A percentile compares a stretch with the other conserved stretches of the same genome.
Evolutionary conservation across 179 eudicot species (phyloP).

Genomic region (Vitellaria paradoxa): DNA sequence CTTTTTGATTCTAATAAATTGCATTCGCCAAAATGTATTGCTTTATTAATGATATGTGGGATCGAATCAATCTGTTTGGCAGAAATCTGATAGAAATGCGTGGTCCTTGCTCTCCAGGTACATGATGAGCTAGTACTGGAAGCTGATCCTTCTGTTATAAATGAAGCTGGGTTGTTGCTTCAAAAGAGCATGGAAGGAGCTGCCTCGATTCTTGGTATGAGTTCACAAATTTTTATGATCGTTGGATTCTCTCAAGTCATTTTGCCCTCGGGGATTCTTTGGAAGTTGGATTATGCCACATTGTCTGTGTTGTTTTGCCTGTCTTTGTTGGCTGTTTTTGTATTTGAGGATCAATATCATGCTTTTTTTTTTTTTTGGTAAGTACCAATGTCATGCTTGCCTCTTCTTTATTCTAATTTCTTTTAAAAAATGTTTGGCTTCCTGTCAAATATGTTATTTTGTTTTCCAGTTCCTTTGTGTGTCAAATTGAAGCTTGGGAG

Average conservation of each 20-base stretch:
- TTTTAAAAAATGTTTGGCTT: not conserved
- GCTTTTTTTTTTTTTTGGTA: not conserved
- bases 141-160: slow-evolving; percentile 69
- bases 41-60: not conserved
- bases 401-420: not conserved
- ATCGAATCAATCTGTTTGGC: not conserved
- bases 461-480: slow-evolving; percentile 70
- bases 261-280: not conserved
- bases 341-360: not conserved
- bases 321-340: not conserved
- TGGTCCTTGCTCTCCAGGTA: slow-evolving; percentile 45
- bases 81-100: not conserved
- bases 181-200: slow-evolving; percentile 87
- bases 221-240: not conserved
- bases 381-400: too few species aligned
- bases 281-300: not conserved
- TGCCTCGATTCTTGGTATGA: slow-evolving; percentile 67
- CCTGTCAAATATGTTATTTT: slow-evolving; percentile 2
- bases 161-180: slow-evolving; percentile 71
- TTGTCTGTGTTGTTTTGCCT: not conserved
- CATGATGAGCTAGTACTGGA: slow-evolving; percentile 95
- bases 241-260: not conserved
- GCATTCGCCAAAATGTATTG: not conserved
- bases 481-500: slow-evolving; percentile 82
- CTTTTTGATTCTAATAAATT: not conserved